These are phyloP conservation scores for Bremia lactucae DNA, from an alignment of 352 stramenopile species.

Conservation along the genomic window DNA sequence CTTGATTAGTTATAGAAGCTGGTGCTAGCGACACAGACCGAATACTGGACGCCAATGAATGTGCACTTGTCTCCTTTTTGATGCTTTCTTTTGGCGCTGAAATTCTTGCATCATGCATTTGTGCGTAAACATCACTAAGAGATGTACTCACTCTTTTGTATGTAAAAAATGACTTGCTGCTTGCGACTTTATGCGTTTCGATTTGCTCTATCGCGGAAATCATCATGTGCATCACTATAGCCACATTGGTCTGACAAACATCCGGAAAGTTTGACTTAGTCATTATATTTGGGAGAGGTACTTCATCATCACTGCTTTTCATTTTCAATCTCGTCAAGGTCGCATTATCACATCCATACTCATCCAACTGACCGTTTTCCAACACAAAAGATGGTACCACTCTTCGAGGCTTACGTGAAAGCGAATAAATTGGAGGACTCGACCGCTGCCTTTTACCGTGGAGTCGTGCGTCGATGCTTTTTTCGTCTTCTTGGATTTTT, in stretches of 20 bases:
- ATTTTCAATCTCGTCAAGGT: not conserved
- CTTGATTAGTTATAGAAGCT: slow-evolving; percentile 14
- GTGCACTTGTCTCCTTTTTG: slow-evolving; percentile 30
- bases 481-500: slow-evolving; percentile 11
- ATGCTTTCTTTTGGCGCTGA: slow-evolving; percentile 2
- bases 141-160: slow-evolving; percentile 7
- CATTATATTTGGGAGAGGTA: slow-evolving; percentile 2
- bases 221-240: slow-evolving; percentile 19
- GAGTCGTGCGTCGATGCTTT: slow-evolving; percentile 17
- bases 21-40: slow-evolving; percentile 29
- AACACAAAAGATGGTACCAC: slow-evolving; percentile 8
- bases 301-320: too few species aligned
- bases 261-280: slow-evolving; percentile 4
- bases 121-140: not conserved
- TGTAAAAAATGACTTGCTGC: slow-evolving; percentile 5
- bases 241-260: slow-evolving; percentile 10
- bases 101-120: slow-evolving; percentile 1
- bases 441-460: slow-evolving; percentile 58
- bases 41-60: slow-evolving; percentile 45
- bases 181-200: not conserved
- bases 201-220: slow-evolving; percentile 22
- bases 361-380: slow-evolving; percentile 8
- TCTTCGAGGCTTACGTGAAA: slow-evolving; percentile 6
- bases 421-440: slow-evolving; percentile 23
- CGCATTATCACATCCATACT: not conserved